Base-by-base conservation (phyloP, 2,329 filamentous ascomycete species). In the Colletotrichum gigasporum region DNA sequence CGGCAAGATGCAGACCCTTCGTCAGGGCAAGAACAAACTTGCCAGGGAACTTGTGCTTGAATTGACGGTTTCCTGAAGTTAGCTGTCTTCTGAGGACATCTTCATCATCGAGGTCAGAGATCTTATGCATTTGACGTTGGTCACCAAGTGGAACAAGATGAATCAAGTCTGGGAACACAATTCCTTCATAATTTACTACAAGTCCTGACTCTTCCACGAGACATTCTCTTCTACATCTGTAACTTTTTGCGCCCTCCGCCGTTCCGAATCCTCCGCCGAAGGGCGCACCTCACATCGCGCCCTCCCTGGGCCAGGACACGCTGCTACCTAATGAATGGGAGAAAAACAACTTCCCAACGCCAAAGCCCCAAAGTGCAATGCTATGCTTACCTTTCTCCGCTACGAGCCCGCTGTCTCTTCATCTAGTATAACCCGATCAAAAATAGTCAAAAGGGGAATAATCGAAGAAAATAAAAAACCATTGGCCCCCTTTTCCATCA, bases 321-420 rank as follows among this genome's bases (percentile, higher is more conserved):
- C 10, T 12, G n/a, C 24, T 42, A 28, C n/a, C 9, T 16, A 28
- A n/a, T 8, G 12, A 32, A 45, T 58, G n/a, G 22, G 22, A 44
- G 12, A n/a, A 30, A 9, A n/a, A 37, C 28, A 12, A 11, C 18
- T 22, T 61, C 56, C 48, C 34, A 64, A 64, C 56, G 39, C 56
- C 56, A 10, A 61, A 35, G 30, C 41, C 35, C 42, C 8, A 54
- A 64, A 64, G 48, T 61, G 56, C 61, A 64, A 64, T 64, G 61
- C 61, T 64, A 64, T 61, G 61, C 61, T 64, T 64, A 64, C 61
- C 61, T 64, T 53, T 61, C 34, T 47, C 34, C 55, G 54, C 61
- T 48, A 48, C 42, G 48, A 61, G 35, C 34, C 44, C 48, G 59
- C 56, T 32, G 30, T 50, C 58, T 53, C 56, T 54, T 45, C 48